phyloP scores from a whole-genome alignment of 345 rosid species.

The Camelina laxa region DNA sequence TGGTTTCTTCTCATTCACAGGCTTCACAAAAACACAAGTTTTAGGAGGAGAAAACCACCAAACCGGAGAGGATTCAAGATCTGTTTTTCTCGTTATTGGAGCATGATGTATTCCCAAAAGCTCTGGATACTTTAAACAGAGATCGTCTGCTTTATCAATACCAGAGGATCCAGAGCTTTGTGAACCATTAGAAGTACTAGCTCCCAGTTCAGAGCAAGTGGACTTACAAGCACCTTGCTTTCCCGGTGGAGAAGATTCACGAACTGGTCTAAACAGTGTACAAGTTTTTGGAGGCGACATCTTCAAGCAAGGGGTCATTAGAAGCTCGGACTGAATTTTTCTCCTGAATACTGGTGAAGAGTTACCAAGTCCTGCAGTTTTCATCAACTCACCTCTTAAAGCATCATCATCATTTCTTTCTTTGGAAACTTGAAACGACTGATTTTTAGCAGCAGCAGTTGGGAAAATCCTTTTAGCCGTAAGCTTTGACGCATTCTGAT shows the following conservation, averaged over 20 bases:
- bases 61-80: conserved; percentile 63
- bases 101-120: conserved; percentile 62
- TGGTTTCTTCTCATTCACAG: conserved; percentile 53
- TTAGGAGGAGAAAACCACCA: conserved; percentile 95
- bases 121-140: conserved; percentile 72
- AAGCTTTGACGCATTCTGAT: conserved; percentile 46
- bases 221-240: conserved; percentile 48
- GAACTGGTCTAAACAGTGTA: conserved; percentile 64
- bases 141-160: conserved; percentile 51
- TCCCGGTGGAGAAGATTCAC: conserved; percentile 45
- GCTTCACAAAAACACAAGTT: conserved; percentile 76
- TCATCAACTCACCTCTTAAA: conserved; percentile 42
- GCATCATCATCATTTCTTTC: conserved; percentile 49
- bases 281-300: conserved; percentile 88
- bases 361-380: conserved; percentile 45
- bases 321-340: conserved; percentile 51
- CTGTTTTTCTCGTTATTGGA: conserved; percentile 54
- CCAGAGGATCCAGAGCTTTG: conserved; percentile 64
- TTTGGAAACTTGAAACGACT: conserved; percentile 42
- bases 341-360: conserved; percentile 50
- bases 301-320: conserved; percentile 76
- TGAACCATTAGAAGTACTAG: conserved; percentile 37
- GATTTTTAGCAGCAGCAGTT: conserved; percentile 43
- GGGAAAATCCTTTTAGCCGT: conserved; percentile 46
- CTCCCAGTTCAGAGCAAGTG: conserved; percentile 62